Conservation (phyloP, 345 rosid genomes). For the Clarkia xantiana region DNA sequence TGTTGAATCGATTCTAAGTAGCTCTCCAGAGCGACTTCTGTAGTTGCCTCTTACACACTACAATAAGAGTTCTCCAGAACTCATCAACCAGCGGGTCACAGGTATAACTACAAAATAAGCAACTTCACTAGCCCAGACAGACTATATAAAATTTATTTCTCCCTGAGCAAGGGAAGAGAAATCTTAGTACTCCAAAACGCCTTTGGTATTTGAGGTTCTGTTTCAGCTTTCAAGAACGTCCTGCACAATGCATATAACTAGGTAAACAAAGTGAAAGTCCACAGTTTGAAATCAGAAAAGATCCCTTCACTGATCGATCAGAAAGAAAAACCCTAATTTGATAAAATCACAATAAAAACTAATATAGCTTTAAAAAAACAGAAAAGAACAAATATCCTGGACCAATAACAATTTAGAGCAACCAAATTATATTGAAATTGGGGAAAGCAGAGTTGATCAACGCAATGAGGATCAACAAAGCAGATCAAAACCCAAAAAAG, state of each 20-base stretch:
- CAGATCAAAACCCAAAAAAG: neutral
- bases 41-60: slow-evolving; percentile 11
- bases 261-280: neutral
- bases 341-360: too few species aligned
- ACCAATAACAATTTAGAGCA: too few species aligned
- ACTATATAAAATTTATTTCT: slow-evolving; percentile 5
- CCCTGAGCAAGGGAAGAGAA: slow-evolving; percentile 11
- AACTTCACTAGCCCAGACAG: neutral
- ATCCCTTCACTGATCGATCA: too few species aligned
- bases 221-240: slow-evolving; percentile 28
- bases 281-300: too few species aligned
- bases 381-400: too few species aligned
- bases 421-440: too few species aligned
- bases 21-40: slow-evolving; percentile 60
- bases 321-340: neutral
- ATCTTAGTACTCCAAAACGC: too few species aligned
- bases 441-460: too few species aligned
- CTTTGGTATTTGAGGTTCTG: slow-evolving; percentile 19
- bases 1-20: slow-evolving; percentile 49
- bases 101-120: slow-evolving; percentile 1
- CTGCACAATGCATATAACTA: neutral
- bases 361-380: too few species aligned
- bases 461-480: too few species aligned
- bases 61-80: slow-evolving; percentile 8
- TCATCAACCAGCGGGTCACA: slow-evolving; percentile 1